phyloP scores from a whole-genome alignment of 106 monocot species.

The Dendrobium officinale region DNA sequence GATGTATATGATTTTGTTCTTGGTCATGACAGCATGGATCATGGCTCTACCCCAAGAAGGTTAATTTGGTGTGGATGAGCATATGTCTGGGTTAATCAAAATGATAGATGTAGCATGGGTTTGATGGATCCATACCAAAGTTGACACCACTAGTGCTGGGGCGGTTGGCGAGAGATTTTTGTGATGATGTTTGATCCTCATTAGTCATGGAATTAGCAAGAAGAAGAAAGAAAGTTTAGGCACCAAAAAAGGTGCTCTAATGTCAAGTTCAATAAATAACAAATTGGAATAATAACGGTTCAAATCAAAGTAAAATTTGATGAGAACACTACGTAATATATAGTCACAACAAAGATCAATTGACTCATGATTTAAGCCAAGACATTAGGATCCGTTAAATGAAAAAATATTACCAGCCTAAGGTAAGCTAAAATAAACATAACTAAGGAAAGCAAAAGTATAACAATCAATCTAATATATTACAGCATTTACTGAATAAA shows the following conservation, averaged over 20 bases:
- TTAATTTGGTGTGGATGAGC: not conserved
- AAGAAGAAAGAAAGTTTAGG: not conserved
- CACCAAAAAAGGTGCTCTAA: not conserved
- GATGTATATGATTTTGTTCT: slow-evolving; percentile 3
- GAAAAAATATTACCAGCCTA: too few species aligned
- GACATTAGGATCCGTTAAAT: too few species aligned
- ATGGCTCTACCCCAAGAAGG: not conserved
- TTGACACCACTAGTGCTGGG: not conserved
- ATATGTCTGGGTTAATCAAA: not conserved
- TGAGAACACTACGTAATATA: too few species aligned
- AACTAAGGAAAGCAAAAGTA: too few species aligned
- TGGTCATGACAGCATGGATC: not conserved
- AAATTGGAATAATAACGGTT: too few species aligned
- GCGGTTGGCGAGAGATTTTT: not conserved
- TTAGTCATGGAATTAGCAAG: not conserved
- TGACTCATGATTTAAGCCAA: too few species aligned
- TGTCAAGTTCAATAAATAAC: not conserved
- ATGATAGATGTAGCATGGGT: not conserved
- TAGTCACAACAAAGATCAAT: too few species aligned
- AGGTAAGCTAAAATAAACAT: too few species aligned
- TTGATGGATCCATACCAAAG: slow-evolving; percentile 1
- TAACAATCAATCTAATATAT: too few species aligned
- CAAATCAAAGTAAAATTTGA: too few species aligned
- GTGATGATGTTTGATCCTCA: not conserved
- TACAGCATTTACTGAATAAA: too few species aligned